Percentiles rank a stretch among this genome's conserved stretches.
Conservation (phyloP, 176 grass and related monocot genomes). For the Elymus sibiricus region DNA sequence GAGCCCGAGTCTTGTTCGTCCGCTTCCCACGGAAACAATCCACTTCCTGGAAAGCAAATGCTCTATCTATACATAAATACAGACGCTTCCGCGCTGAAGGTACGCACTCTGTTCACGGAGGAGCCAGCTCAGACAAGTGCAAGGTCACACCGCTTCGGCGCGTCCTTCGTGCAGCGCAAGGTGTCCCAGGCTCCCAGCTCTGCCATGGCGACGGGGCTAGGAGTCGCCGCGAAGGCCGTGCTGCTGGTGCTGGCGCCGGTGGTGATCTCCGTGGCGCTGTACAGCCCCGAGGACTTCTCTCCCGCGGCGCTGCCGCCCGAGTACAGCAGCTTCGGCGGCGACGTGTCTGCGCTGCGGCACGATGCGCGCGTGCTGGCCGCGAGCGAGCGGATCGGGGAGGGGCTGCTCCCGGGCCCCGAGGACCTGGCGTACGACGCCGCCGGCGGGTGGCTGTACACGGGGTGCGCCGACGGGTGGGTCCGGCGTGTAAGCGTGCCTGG, state of each 20-base stretch:
- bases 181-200: neutral
- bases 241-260: slow-evolving; percentile 38
- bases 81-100: neutral
- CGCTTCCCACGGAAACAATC: neutral
- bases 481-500: slow-evolving; percentile 39
- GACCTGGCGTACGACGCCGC: slow-evolving; percentile 64
- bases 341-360: slow-evolving; percentile 34
- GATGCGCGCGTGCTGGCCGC: slow-evolving; percentile 24
- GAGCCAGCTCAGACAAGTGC: neutral
- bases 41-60: neutral
- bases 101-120: neutral
- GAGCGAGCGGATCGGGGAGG: slow-evolving; percentile 65
- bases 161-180: neutral
- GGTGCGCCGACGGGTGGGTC: slow-evolving; percentile 78
- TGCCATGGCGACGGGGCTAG: slow-evolving; percentile 8
- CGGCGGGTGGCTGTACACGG: slow-evolving; percentile 55
- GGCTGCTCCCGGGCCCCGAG: slow-evolving; percentile 59
- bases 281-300: slow-evolving; percentile 45
- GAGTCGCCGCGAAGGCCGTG: slow-evolving; percentile 16
- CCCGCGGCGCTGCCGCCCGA: slow-evolving; percentile 47
- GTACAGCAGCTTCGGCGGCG: slow-evolving; percentile 35
- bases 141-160: neutral
- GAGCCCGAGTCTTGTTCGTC: neutral
- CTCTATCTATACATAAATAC: neutral
- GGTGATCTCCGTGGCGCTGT: slow-evolving; percentile 33